Evolutionary conservation across 768 basidiomycete species (phyloP), one percentile per base, ranked within the genome.

Genomic region (Cystobasidium onofrii): DNA sequence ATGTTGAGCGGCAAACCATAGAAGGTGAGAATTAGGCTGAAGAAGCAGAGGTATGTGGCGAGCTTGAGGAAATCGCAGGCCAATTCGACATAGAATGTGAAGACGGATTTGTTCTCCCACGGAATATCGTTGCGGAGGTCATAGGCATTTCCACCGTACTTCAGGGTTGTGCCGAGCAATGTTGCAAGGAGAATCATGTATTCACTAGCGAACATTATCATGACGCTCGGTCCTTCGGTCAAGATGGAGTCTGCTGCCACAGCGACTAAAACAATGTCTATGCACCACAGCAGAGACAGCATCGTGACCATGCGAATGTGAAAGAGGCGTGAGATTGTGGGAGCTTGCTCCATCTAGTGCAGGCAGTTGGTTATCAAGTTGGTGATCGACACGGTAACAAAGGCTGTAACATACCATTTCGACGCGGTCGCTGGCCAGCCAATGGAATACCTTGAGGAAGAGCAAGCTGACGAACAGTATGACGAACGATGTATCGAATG

Each of bases 31-130:
- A 98, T 94, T 78, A 97, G 87, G 73, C 86, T 85, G 85, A 98
- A 99, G 86, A 97, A 98, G 41, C 88, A 82, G 76, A 97, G 85
- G 82, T 98, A 99, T 0, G 90, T 95, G 43, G 89, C 84, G 76
- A 98, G 85, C 81, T 97, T 97, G 77, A 92, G 82, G 83, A 97
- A 96, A 81, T 98, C 95, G 97, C 93, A 94, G 31, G 85, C 84
- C 65, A 98, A 83, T 79, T 98, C 96, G 73, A 97, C 87, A 80
- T 97, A 98, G 83, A 96, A 97, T 10, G 90, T 84, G 85, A 88
- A 94, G 88, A 97, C 94, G 83, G 91, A 92, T 84, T 97, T 98
- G 79, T 93, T 89, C 81, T 99, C 94, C 96, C 96, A 98, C 87
- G 75, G 92, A 88, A 1, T 90, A 88, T 80, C 89, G 89, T 81